phyloP scores from a whole-genome alignment of 2,329 filamentous ascomycete genomes.

The Leptographium radiaticola region DNA sequence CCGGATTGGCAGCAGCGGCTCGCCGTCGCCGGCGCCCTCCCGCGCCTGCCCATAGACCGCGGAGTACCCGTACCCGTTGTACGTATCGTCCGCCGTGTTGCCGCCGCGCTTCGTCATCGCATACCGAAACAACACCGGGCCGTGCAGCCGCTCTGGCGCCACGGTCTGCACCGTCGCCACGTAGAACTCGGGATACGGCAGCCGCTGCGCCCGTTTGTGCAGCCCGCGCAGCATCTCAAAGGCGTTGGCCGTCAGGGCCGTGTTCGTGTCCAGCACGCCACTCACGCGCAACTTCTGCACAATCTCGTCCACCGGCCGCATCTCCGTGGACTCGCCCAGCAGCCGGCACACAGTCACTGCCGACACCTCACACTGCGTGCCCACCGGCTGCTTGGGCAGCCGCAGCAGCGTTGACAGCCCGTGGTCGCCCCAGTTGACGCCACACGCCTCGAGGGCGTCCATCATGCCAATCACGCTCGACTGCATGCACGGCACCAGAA shows the following conservation, averaged over 20 bases:
- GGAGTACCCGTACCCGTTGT: background rate
- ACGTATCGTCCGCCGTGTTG: too few relatives aligned
- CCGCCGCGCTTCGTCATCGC: too few relatives aligned
- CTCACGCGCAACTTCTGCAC: background rate
- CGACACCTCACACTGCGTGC: background rate
- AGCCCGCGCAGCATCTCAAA: background rate
- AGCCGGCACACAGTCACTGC: background rate
- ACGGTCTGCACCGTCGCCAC: background rate
- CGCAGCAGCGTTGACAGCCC: background rate
- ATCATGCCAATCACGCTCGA: conserved; percentile 8
- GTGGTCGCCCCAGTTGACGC: conserved; percentile 6
- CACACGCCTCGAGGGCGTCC: conserved; percentile 4
- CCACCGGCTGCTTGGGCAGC: background rate
- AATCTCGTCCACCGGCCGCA: background rate
- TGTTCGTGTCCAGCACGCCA: background rate
- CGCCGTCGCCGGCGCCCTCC: background rate
- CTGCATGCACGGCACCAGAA: conserved; percentile 7
- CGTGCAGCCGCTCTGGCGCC: background rate
- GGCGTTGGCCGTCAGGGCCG: background rate
- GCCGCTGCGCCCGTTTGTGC: background rate
- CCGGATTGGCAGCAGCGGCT: background rate
- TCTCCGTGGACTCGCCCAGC: background rate
- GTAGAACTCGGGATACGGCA: background rate
- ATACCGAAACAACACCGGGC: too few relatives aligned
- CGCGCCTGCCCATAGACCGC: background rate